These are phyloP conservation scores for Metarhizium sp. DNA, from an alignment of 2,329 filamentous ascomycete genomes.

Conservation along the genomic window DNA sequence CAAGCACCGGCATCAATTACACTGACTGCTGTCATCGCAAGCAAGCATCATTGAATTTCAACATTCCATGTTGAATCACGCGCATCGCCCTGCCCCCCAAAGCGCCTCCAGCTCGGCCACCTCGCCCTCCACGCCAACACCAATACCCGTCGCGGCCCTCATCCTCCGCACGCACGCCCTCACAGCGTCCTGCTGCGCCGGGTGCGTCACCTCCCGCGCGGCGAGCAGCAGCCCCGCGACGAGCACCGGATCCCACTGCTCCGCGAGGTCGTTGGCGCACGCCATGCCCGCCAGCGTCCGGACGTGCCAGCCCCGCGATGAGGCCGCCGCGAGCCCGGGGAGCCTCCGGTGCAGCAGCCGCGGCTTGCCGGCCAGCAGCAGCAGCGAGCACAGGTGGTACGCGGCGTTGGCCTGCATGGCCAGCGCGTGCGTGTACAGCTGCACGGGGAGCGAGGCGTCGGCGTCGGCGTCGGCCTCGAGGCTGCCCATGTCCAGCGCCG, in stretches of 20 bases:
- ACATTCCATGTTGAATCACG: neutral
- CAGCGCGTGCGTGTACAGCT: constrained; percentile 12
- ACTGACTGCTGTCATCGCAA: no score
- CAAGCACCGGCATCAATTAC: no score
- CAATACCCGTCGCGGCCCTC: constrained; percentile 8
- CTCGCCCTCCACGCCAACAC: constrained; percentile 7
- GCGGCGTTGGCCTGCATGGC: constrained; percentile 11
- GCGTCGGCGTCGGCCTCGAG: constrained; percentile 10
- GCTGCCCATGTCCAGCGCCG: constrained; percentile 11
- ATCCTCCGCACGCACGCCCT: constrained; percentile 8
- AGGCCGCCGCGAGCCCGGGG: constrained; percentile 5
- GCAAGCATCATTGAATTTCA: no score
- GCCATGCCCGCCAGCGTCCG: constrained; percentile 20
- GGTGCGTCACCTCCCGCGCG: constrained; percentile 16
- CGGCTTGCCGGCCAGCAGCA: constrained; percentile 13
- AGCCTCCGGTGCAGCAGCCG: constrained; percentile 8
- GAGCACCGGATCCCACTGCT: constrained; percentile 23
- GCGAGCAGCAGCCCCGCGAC: constrained; percentile 16
- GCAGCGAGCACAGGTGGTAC: constrained; percentile 13
- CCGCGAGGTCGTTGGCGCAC: constrained; percentile 18
- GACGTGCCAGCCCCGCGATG: constrained; percentile 16
- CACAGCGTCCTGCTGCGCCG: constrained; percentile 16
- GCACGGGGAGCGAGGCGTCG: constrained; percentile 12
- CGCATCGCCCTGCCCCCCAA: constrained; percentile 1
- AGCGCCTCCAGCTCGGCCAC: constrained; percentile 2